Evolutionary conservation across 2,329 filamentous ascomycete genomes (phyloP).

Genomic region (Penicillium sumatraense): DNA sequence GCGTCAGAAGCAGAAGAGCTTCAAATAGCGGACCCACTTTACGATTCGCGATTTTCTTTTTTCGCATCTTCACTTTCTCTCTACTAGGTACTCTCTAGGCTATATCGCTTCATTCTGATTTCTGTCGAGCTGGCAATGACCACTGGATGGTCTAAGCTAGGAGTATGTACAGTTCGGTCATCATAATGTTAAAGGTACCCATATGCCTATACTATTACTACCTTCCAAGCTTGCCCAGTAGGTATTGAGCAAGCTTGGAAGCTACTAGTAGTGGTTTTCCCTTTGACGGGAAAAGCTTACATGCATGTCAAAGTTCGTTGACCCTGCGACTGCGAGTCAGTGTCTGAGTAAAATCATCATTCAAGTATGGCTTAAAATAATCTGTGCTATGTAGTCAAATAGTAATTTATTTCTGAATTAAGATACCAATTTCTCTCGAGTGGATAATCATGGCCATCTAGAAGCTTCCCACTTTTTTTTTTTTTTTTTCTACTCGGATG

Average conservation of each 20-base stretch:
- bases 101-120: background rate
- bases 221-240: too few relatives aligned
- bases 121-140: background rate
- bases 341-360: too few relatives aligned
- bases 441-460: conserved; percentile 28
- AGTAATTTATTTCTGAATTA: background rate
- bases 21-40: conserved; percentile 22
- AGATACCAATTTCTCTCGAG: conserved; percentile 7
- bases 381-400: too few relatives aligned
- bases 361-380: too few relatives aligned
- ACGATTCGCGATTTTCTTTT: background rate
- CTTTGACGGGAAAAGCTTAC: too few relatives aligned
- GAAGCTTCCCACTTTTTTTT: conserved; percentile 31
- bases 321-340: too few relatives aligned
- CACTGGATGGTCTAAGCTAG: conserved; percentile 12
- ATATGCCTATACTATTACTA: background rate
- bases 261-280: too few relatives aligned
- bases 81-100: too few relatives aligned
- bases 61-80: background rate
- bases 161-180: conserved; percentile 14
- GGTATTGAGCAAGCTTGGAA: too few relatives aligned
- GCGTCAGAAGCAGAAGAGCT: conserved; percentile 51
- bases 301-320: too few relatives aligned
- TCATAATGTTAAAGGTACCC: background rate
- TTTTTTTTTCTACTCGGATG: background rate